Conservation (phyloP, 352 stramenopile species). For the Phytophthora citrophthora region DNA sequence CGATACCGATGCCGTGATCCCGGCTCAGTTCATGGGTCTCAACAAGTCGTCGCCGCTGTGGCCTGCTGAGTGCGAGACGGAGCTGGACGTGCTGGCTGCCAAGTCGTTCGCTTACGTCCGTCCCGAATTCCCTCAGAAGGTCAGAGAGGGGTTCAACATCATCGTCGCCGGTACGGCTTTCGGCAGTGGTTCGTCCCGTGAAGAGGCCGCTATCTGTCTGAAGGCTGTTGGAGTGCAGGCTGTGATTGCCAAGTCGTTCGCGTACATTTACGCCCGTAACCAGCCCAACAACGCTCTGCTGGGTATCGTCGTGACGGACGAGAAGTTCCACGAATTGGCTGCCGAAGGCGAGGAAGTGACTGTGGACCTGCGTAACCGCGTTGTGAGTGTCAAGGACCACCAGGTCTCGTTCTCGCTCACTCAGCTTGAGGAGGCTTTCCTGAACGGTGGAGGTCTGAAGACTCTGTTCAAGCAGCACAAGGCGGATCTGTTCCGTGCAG, state of each 20-base stretch:
- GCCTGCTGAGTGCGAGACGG: conserved; percentile 77
- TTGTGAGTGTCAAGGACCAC: conserved; percentile 64
- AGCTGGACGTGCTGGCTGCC: conserved; percentile 77
- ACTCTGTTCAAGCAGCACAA: conserved; percentile 86
- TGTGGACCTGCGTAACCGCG: conserved; percentile 74
- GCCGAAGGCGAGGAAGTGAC: conserved; percentile 69
- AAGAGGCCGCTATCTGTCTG: conserved; percentile 82
- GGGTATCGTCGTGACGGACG: conserved; percentile 82
- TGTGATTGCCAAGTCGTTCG: conserved; percentile 87
- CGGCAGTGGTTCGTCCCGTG: conserved; percentile 77
- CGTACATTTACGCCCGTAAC: conserved; percentile 88
- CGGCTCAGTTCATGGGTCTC: conserved; percentile 83
- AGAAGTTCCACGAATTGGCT: conserved; percentile 81
- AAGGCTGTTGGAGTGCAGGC: conserved; percentile 82
- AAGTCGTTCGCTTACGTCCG: conserved; percentile 86
- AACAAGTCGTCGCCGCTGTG: conserved; percentile 84
- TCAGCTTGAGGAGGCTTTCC: conserved; percentile 81
- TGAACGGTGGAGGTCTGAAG: conserved; percentile 80
- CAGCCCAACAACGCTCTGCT: conserved; percentile 86
- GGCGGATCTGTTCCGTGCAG: conserved; percentile 82
- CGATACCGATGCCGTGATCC: conserved; percentile 83
- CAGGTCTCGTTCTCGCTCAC: conserved; percentile 75
- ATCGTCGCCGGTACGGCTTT: conserved; percentile 81
- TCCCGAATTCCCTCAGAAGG: conserved; percentile 78
- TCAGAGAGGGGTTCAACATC: conserved; percentile 78